These are phyloP conservation scores for Chernovozyma sophiae-reginae DNA, from an alignment of 1,139 yeast genomes.

Conservation along the genomic window DNA sequence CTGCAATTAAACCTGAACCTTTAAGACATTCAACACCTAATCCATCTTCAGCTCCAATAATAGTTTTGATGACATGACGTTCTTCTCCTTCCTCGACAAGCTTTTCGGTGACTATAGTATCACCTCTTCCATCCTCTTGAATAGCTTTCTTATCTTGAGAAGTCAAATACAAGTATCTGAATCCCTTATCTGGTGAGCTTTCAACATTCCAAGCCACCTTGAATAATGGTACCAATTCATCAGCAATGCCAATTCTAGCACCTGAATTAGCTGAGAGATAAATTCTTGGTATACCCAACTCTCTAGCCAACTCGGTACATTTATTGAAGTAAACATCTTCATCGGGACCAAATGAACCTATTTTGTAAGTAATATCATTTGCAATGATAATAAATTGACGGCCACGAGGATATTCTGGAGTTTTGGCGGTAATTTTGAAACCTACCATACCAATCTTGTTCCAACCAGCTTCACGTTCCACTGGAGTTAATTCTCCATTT, in stretches of 20 bases:
- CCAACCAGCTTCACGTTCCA: conserved; percentile 93
- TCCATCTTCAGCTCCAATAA: conserved; percentile 93
- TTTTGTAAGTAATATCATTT: conserved; percentile 93
- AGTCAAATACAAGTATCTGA: conserved; percentile 79
- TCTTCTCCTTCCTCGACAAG: conserved; percentile 81
- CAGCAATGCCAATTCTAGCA: conserved; percentile 98
- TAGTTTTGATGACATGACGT: conserved; percentile 74
- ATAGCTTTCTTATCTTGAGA: conserved; percentile 62
- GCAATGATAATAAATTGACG: conserved; percentile 91
- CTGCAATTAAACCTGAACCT: conserved; percentile 98
- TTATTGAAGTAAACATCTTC: conserved; percentile 89
- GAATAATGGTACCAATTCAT: conserved; percentile 84
- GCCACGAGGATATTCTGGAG: conserved; percentile 96
- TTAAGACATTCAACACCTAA: conserved; percentile 96
- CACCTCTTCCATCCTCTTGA: conserved; percentile 54
- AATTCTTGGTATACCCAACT: conserved; percentile 88
- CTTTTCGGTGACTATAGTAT: conserved; percentile 71
- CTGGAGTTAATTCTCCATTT: conserved; percentile 78
- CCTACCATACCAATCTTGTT: conserved; percentile 98
- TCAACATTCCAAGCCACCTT: conserved; percentile 91
- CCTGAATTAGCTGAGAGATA: conserved; percentile 98
- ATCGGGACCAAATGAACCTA: conserved; percentile 98
- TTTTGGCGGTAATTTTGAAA: conserved; percentile 83
- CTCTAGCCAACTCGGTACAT: conserved; percentile 89
- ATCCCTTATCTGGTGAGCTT: conserved; percentile 75